phyloP scores from a whole-genome alignment of 73 alveolate species.

The Symbiodinium pilosum region DNA sequence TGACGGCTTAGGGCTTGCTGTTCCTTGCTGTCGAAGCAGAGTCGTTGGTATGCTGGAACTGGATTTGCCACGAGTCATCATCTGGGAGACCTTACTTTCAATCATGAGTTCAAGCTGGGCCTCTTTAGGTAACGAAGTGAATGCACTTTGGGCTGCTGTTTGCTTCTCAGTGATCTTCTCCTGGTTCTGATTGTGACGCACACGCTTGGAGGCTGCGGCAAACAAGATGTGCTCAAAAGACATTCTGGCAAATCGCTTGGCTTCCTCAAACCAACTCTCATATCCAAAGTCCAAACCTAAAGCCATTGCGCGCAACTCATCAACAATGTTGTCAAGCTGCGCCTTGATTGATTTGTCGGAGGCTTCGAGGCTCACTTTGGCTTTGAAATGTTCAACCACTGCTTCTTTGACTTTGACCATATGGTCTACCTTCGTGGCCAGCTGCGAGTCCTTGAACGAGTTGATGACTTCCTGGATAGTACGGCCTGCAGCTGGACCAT shows the following conservation, averaged over 20 bases:
- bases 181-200: neutral
- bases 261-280: neutral
- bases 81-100: neutral
- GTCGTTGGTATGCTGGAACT: neutral
- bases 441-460: neutral
- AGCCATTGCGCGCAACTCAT: neutral
- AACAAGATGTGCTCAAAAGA: neutral
- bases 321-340: neutral
- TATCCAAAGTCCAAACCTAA: neutral
- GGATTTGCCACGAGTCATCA: neutral
- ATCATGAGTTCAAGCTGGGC: neutral
- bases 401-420: neutral
- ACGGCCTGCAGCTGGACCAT: neutral
- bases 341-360: neutral
- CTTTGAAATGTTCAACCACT: neutral
- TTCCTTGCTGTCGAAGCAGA: neutral
- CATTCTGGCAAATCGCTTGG: neutral
- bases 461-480: neutral
- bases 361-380: neutral
- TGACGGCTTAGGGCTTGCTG: neutral
- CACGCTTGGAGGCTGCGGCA: neutral
- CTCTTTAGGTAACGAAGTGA: neutral
- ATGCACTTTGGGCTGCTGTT: neutral
- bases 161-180: neutral
- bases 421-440: neutral